These are phyloP conservation scores for Trichoderma endophyticum DNA, from an alignment of 2,329 filamentous ascomycete species.

Conservation along the genomic window DNA sequence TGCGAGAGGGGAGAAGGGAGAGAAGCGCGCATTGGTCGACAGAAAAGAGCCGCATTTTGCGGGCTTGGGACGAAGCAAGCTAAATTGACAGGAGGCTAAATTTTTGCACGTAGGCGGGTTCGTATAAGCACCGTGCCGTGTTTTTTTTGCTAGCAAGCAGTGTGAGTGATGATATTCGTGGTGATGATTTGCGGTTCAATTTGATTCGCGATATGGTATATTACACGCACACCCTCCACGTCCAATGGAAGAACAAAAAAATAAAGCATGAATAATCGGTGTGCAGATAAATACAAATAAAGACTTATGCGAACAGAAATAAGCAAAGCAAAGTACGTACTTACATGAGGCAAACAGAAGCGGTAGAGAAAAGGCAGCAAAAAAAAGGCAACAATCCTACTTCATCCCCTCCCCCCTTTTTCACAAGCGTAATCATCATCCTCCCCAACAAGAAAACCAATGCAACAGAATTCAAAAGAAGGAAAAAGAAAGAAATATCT, in stretches of 20 bases:
- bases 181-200: no score
- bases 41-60: not conserved
- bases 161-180: no score
- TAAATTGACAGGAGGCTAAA: not conserved
- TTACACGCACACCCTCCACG: no score
- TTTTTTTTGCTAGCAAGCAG: no score
- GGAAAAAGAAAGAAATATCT: not conserved
- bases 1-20: not conserved
- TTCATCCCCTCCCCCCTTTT: not conserved
- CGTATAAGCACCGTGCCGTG: not conserved
- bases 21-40: not conserved
- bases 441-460: not conserved
- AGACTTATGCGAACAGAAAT: not conserved
- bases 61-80: not conserved
- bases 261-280: no score
- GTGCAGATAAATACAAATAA: no score
- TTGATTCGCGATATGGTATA: no score
- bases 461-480: not conserved
- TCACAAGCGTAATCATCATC: not conserved
- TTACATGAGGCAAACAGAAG: not conserved
- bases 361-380: not conserved
- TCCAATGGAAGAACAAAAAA: no score
- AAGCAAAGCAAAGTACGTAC: not conserved
- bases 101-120: not conserved
- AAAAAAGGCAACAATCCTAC: not conserved